Evolutionary conservation across 78 protist species (phyloP).

Genomic region (Diacronema lutheri): DNA sequence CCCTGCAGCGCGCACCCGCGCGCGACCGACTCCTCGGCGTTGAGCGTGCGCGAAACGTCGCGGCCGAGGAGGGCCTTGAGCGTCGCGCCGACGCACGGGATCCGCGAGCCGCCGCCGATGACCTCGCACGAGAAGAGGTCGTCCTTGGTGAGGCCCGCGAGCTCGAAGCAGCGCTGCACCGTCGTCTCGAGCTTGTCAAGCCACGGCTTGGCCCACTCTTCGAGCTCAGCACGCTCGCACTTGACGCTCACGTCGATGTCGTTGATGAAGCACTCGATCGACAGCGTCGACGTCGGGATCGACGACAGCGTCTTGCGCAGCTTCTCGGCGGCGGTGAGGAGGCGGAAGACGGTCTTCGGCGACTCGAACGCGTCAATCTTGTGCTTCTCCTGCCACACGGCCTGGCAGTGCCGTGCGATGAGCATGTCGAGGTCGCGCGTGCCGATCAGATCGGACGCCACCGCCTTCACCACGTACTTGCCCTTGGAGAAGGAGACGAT

Average conservation of each 20-base stretch:
- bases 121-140: slow-evolving; percentile 58
- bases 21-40: slow-evolving; percentile 86
- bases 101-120: slow-evolving; percentile 81
- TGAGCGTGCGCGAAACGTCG: slow-evolving; percentile 62
- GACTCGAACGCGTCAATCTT: slow-evolving; percentile 63
- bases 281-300: slow-evolving; percentile 38
- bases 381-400: slow-evolving; percentile 69
- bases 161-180: not conserved
- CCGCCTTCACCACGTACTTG: slow-evolving; percentile 38
- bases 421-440: slow-evolving; percentile 69
- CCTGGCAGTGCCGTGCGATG: slow-evolving; percentile 54
- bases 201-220: not conserved
- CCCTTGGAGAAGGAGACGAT: slow-evolving; percentile 73
- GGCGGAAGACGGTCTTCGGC: slow-evolving; percentile 71
- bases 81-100: slow-evolving; percentile 60
- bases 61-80: slow-evolving; percentile 44
- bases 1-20: slow-evolving; percentile 87
- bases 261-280: slow-evolving; percentile 82
- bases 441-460: slow-evolving; percentile 58
- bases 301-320: slow-evolving; percentile 71
- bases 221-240: slow-evolving; percentile 63
- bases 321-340: slow-evolving; percentile 76
- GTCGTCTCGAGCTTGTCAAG: not conserved
- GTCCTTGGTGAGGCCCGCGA: not conserved
- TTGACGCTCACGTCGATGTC: slow-evolving; percentile 71